Evolutionary conservation across 306 rosid species (phyloP).

Genomic region (Sicyos baderoa): DNA sequence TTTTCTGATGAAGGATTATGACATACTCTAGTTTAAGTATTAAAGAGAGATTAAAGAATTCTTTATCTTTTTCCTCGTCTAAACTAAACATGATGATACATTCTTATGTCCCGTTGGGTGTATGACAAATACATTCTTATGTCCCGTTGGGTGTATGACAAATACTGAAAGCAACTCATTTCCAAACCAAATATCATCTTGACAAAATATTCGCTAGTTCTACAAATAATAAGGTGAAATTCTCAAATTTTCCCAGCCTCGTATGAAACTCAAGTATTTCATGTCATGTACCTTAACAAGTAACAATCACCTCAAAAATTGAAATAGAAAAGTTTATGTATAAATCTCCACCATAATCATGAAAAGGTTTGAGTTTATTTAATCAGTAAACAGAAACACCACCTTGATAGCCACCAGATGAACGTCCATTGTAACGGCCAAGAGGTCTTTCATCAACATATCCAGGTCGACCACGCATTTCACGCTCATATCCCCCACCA

Average conservation of each 20-base stretch:
- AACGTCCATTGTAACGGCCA: conserved; percentile 69
- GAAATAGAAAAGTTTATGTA: neutral
- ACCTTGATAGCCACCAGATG: conserved; percentile 61
- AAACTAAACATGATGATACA: neutral
- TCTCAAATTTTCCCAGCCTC: neutral
- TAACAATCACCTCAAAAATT: neutral
- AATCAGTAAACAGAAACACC: conserved; percentile 42
- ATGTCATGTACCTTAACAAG: neutral
- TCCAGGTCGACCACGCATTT: conserved; percentile 65
- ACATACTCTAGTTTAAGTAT: neutral
- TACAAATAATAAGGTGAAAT: neutral
- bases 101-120: neutral
- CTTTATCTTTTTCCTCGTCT: neutral
- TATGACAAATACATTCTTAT: neutral
- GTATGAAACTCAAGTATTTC: neutral
- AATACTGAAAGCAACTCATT: neutral
- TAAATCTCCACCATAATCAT: neutral
- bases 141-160: neutral
- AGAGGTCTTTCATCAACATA: conserved; percentile 68
- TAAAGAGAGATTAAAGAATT: neutral
- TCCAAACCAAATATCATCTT: conserved; percentile 7
- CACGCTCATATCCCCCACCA: conserved; percentile 72
- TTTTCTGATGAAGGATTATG: conserved; percentile 1
- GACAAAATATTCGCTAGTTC: neutral
- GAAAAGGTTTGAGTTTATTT: neutral